phyloP scores from a whole-genome alignment of 768 basidiomycete genomes.

The Rhizopogon roseolus region DNA sequence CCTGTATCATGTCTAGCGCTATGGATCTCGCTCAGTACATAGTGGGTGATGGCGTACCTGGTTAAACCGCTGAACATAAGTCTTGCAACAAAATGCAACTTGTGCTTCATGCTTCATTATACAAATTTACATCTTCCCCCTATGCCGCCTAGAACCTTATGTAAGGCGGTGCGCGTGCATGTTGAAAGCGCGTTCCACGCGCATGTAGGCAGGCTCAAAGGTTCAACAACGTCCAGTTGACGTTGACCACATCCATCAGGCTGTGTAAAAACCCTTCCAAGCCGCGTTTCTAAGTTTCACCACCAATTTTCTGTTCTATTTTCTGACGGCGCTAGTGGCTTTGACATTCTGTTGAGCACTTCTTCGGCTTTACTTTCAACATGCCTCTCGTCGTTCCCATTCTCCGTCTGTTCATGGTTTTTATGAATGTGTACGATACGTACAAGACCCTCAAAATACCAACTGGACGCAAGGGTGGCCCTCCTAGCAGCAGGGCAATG shows the following conservation, averaged over 20 bases:
- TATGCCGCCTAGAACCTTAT: constrained; percentile 8
- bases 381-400: constrained; percentile 70
- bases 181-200: not conserved
- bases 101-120: not conserved
- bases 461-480: constrained; percentile 44
- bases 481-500: constrained; percentile 61
- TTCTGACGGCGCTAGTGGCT: not conserved
- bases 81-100: not conserved
- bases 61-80: not conserved
- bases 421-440: constrained; percentile 78
- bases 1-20: not conserved
- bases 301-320: not conserved
- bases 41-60: too few species aligned
- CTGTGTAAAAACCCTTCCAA: constrained; percentile 2
- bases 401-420: constrained; percentile 66
- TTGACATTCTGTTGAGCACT: constrained; percentile 5
- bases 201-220: not conserved
- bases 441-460: constrained; percentile 79
- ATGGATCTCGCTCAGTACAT: not conserved
- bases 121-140: not conserved
- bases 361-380: not conserved
- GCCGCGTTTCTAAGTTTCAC: constrained; percentile 3
- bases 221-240: constrained; percentile 2
- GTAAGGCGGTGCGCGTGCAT: constrained; percentile 11
- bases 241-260: constrained; percentile 7